phyloP scores from a whole-genome alignment of 2,329 filamentous ascomycete species.

The Tricladium varicosporioides region DNA sequence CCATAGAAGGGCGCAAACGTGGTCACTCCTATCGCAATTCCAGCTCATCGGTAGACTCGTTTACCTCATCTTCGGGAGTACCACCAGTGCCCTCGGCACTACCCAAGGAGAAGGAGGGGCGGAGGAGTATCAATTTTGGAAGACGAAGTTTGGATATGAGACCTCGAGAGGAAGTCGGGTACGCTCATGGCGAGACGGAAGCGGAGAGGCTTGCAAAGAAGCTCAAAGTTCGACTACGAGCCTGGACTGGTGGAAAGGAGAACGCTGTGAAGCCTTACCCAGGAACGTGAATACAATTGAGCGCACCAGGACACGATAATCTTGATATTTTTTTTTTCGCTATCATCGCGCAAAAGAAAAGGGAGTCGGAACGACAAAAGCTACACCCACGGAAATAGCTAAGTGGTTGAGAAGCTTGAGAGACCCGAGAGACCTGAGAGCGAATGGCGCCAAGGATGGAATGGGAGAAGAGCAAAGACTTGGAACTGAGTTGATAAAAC shows the following conservation, averaged over 20 bases:
- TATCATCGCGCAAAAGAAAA: neutral
- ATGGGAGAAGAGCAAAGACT: neutral
- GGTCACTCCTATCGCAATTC: constrained; percentile 5
- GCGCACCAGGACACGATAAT: neutral
- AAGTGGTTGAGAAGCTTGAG: neutral
- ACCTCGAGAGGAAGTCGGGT: constrained; percentile 5
- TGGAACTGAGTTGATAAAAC: too few species aligned
- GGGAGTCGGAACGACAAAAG: neutral
- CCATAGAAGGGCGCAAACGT: constrained; percentile 13
- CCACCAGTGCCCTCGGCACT: neutral
- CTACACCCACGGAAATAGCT: neutral
- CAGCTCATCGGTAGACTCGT: constrained; percentile 15
- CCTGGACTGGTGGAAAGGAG: constrained; percentile 20
- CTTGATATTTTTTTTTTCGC: neutral
- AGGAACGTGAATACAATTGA: constrained; percentile 17
- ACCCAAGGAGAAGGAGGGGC: constrained; percentile 12
- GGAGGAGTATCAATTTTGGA: constrained; percentile 18
- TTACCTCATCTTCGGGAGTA: constrained; percentile 6
- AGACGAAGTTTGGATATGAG: constrained; percentile 18
- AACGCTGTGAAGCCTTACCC: constrained; percentile 20
- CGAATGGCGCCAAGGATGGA: neutral
- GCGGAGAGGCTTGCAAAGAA: constrained; percentile 16
- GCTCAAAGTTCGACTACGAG: constrained; percentile 24
- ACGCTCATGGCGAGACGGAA: constrained; percentile 1
- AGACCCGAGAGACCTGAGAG: too few species aligned